Evolutionary conservation across 202 grass and related monocot genomes (phyloP), one percentile per base, ranked within the genome.

Genomic region (Schoenoplectus triqueter): DNA sequence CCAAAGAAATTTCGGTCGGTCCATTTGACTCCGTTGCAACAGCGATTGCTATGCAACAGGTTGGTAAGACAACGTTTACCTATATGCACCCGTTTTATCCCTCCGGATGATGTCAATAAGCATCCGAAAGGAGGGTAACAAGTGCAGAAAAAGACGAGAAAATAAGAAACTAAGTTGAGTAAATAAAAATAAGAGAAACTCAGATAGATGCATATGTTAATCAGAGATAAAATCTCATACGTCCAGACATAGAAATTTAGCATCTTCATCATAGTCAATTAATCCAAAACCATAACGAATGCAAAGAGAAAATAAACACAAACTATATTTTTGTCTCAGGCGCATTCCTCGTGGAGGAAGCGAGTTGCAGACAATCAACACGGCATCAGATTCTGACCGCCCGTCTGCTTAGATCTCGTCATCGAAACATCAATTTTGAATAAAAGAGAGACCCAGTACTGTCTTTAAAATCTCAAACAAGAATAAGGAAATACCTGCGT

Each of bases 361-460:
- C 82, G 81, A 69, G 46, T 48, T 82, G 90, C 96, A 99, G 93
- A 99, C 93, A 63, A 83, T 99, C 96, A 95, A 99, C 96, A 91
- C 61, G 93, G 93, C 93, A 99, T 95, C 95, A 97, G 92, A 85
- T 91, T 97, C 94, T 90, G 94, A 97, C 94, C 94, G 94, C 94
- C 94, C 94, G 95, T 94, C 95, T 97, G 95, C 92, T 93, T 92
- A 17, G 6, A 51, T 88, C 71, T 93, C 91, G 45, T 95, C 95
- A 94, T 87, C 48, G 92, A 91, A 88, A 31, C 72, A 67, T 46
- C 15, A 73, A 72, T 55, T 17, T 56, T 69, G 1, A 11, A 13
- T 1, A 1, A 44, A 41, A 41, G 2, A 20, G 10, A 13, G 4
- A 5, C 13, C 41, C 13, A 67, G n/a, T 18, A 62, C 31, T 31